These are phyloP conservation scores for Coemansia sp. DNA, from an alignment of 371 early-diverging fungal species.

Conservation along the genomic window DNA sequence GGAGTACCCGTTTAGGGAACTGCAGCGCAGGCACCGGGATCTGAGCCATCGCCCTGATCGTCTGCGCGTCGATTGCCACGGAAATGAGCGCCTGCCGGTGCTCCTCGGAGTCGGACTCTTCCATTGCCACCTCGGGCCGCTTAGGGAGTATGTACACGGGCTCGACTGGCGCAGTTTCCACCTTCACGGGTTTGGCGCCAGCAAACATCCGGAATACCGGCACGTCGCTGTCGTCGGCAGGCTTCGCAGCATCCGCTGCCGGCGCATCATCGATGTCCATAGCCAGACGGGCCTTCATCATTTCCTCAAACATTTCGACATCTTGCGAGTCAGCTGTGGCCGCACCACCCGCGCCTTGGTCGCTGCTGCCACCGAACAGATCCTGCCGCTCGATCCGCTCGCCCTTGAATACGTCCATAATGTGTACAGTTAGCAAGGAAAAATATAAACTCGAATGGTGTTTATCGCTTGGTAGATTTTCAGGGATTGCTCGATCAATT, in stretches of 20 bases:
- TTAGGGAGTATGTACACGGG: conserved; percentile 19
- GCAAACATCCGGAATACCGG: conserved; percentile 45
- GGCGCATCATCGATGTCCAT: background rate
- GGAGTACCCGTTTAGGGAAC: conserved; percentile 35
- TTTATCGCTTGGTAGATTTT: too few species aligned
- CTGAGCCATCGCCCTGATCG: conserved; percentile 11
- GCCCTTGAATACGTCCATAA: conserved; percentile 19
- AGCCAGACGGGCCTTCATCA: conserved; percentile 37
- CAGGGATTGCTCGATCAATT: background rate
- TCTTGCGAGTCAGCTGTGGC: conserved; percentile 25
- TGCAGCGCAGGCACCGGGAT: conserved; percentile 32
- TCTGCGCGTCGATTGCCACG: conserved; percentile 32
- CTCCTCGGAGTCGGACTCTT: conserved; percentile 46
- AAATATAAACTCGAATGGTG: background rate
- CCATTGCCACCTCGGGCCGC: conserved; percentile 27
- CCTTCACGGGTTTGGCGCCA: conserved; percentile 37
- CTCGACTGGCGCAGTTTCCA: conserved; percentile 20
- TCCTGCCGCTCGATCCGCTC: conserved; percentile 20
- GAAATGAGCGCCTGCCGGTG: conserved; percentile 34
- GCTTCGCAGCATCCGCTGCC: background rate
- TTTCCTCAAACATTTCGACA: conserved; percentile 33
- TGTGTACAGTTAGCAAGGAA: background rate
- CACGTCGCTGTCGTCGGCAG: background rate
- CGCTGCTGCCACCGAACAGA: conserved; percentile 18
- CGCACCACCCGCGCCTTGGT: background rate